Evolutionary conservation across 352 stramenopile species (phyloP).

Genomic region (Salisapilia sapeloensis): DNA sequence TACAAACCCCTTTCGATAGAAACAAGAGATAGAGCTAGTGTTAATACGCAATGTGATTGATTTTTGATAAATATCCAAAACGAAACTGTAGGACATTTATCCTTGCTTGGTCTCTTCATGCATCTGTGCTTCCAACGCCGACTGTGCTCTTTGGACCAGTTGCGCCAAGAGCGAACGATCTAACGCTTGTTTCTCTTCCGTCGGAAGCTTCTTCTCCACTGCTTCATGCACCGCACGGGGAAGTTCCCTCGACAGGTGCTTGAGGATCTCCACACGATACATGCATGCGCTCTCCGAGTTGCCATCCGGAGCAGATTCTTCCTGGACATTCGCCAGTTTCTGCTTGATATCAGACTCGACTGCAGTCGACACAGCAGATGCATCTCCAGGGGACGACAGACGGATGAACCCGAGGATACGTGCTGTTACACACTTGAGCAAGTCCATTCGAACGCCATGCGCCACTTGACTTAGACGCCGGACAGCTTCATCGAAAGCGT

Average conservation of each 20-base stretch:
- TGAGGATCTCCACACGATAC: constrained; percentile 75
- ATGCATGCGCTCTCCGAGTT: constrained; percentile 52
- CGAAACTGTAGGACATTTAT: too few relatives aligned
- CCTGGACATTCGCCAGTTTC: constrained; percentile 29
- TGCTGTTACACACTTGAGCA: constrained; percentile 45
- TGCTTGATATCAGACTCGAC: constrained; percentile 48
- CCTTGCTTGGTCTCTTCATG: constrained; percentile 18
- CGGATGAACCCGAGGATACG: constrained; percentile 49
- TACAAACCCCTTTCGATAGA: too few relatives aligned
- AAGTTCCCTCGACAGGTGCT: constrained; percentile 65
- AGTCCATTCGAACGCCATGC: constrained; percentile 31
- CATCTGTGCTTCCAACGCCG: constrained; percentile 54
- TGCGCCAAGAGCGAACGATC: constrained; percentile 54
- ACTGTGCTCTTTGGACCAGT: constrained; percentile 64
- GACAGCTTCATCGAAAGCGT: constrained; percentile 26
- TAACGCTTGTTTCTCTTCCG: constrained; percentile 34
- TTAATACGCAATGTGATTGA: too few relatives aligned
- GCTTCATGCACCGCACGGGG: constrained; percentile 52
- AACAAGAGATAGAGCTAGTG: too few relatives aligned
- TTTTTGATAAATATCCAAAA: too few relatives aligned
- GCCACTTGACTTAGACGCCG: constrained; percentile 44
- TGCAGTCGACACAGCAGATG: constrained; percentile 23
- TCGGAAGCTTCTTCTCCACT: constrained; percentile 40
- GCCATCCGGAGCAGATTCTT: constrained; percentile 6
- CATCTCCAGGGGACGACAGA: constrained; percentile 14